Conservation (phyloP, 208 protist species). For the Wallacemonas rigidus region DNA sequence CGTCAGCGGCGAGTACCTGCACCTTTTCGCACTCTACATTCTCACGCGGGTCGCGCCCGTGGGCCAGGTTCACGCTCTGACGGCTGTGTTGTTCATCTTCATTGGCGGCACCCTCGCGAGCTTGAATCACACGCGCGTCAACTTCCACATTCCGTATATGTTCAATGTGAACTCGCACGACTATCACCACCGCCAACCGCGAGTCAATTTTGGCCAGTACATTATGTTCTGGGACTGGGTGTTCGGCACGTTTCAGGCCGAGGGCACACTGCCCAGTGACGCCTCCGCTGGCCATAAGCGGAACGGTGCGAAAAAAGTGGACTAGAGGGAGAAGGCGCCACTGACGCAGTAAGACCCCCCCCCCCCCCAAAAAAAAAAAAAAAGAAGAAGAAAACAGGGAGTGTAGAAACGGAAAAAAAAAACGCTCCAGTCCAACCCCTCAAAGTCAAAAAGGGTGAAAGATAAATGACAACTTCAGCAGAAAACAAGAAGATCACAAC, state of each 20-base stretch:
- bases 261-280: slow-evolving; percentile 31
- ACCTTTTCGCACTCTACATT: slow-evolving; percentile 80
- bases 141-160: slow-evolving; percentile 76
- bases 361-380: not conserved
- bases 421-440: not conserved
- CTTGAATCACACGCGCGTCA: slow-evolving; percentile 91
- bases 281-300: not conserved
- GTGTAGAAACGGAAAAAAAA: too few relatives aligned
- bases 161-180: slow-evolving; percentile 90
- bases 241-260: slow-evolving; percentile 80
- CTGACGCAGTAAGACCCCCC: not conserved
- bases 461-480: not conserved
- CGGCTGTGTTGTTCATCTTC: slow-evolving; percentile 73
- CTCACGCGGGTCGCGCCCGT: slow-evolving; percentile 54
- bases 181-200: slow-evolving; percentile 87
- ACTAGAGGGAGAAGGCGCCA: not conserved
- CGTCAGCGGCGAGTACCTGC: slow-evolving; percentile 87
- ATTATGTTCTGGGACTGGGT: slow-evolving; percentile 93
- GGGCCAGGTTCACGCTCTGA: slow-evolving; percentile 69
- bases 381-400: slow-evolving; percentile 9
- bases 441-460: not conserved
- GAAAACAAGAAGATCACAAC: not conserved
- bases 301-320: not conserved
- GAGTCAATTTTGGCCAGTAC: slow-evolving; percentile 93
- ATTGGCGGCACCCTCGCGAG: slow-evolving; percentile 83